phyloP scores from a whole-genome alignment of 129 eudicot genomes.

The Lactuca saligna region DNA sequence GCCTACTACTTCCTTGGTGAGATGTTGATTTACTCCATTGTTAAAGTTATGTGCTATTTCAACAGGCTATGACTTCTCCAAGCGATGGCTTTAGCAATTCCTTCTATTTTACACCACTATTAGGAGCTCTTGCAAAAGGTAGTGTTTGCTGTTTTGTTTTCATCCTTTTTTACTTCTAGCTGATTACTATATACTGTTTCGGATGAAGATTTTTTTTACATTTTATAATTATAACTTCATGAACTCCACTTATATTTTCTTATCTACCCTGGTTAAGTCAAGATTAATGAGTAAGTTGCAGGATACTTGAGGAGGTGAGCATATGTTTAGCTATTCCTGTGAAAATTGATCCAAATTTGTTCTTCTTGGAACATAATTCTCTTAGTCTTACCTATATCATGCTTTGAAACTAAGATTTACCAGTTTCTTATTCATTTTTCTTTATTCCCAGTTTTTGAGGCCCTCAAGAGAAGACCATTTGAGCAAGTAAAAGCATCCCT shows the following conservation, averaged over 20 bases:
- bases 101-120: conserved; percentile 55
- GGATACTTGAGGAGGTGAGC: too few relatives aligned
- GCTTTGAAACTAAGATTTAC: conserved; percentile 13
- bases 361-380: not conserved
- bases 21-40: not conserved
- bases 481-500: conserved; percentile 72
- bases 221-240: conserved; percentile 1
- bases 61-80: conserved; percentile 71
- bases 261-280: not conserved
- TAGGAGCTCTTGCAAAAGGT: conserved; percentile 81
- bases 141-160: conserved; percentile 21
- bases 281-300: too few relatives aligned
- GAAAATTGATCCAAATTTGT: not conserved
- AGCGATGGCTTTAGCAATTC: conserved; percentile 44
- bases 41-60: conserved; percentile 25
- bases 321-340: not conserved
- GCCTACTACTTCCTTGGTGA: not conserved
- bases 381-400: not conserved
- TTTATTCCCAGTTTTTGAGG: conserved; percentile 49
- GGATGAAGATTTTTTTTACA: conserved; percentile 4
- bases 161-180: conserved; percentile 1
- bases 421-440: not conserved
- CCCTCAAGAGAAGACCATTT: conserved; percentile 72
- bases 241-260: not conserved
- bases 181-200: conserved; percentile 3